Base-by-base conservation (phyloP, 1,139 yeast genomes). In the Meyerozyma guilliermondii region DNA sequence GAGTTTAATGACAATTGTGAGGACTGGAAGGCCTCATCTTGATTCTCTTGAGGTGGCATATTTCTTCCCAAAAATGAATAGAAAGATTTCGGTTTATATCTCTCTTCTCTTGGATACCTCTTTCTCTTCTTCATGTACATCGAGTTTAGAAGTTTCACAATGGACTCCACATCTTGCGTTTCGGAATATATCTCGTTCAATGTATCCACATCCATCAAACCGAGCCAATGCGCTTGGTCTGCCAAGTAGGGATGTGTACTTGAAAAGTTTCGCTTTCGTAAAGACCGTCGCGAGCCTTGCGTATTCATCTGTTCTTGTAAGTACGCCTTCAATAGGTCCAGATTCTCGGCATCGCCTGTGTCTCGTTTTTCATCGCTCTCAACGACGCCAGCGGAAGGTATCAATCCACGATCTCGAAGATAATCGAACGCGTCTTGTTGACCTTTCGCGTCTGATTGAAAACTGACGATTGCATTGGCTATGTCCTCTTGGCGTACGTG, bases 161-260 rank as follows among this genome's bases (percentile, higher is more conserved):
- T 68, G 2, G 53, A 52, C 34, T 63, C 66, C 16, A 70, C 52
- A 41, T 71, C 66, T 18, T 62, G 63, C 35, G 56, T 57, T 13
- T 63, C 66, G 39, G 61, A 64, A 48, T 67, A 71, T 38, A 72
- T 48, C 33, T 67, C 69, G 51, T 72, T 71, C 45, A 72, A 55
- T 41, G 65, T 62, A 27, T 62, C 64, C 3, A 61, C 53, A 38
- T 63, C 59, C 8, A 73, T 60, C 9, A 73, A 55, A 1, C 73
- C 77, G 39, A 73, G 56, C 59, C 71, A 72, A 46, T 69, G 73
- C 3, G 75, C 76, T 46, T 71, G 75, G 47, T 73, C 78, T 3
- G 76, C 72, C 18, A 73, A 50, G 47, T 73, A 73, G 0, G 78
- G 78, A 51, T 71, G 76, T 2, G 75, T 63, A 51, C 74, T 67